Evolutionary conservation across 2,329 filamentous ascomycete species (phyloP), one percentile per base, ranked within the genome.

Genomic region (Alternaria novae-zelandiae): DNA sequence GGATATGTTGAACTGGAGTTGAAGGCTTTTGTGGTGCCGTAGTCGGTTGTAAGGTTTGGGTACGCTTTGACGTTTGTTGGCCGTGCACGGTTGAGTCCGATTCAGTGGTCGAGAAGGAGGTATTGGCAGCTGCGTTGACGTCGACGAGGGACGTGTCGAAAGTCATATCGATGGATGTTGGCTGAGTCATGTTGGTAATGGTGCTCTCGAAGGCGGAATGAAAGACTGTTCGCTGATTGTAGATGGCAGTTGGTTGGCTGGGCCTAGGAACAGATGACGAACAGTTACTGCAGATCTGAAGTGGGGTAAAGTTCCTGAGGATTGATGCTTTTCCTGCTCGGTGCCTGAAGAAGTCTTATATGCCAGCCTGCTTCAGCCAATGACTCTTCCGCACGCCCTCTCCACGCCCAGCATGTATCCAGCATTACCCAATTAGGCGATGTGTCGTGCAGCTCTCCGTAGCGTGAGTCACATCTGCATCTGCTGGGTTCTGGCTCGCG

Each of bases 131-230:
- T 13, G 56, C 65, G 41, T 76, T 74, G 26, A 79, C 64, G 59
- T 81, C 77, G 4, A 79, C 66, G 2, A 80, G 72, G 4, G 79
- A 81, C 5, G 79, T 79, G 54, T 81, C 78, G 57, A 81, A 80
- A n/a, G 78, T 80, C 66, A 73, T 74, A 59, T 79, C 67, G 63
- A 80, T 62, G 4, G 74, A 72, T 7, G 63, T 73, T 23, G 77
- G 78, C 59, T 80, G 74, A 30, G 78, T 79, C 78, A 80, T 80
- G 11, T 66, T 70, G 64, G 20, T 15, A 8, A 20, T 43, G 9
- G 15, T 47, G 43, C 15, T 50, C 30, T 36, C 11, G 30, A 25
- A 10, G 13, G 5, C 13, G 9, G 30, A 13, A 53, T 53, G 30
- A 3, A 6, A 23, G 21, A 23, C 2, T 10, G 30, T 0, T 23